A percentile compares a stretch with the other conserved stretches of the same genome.
These are phyloP conservation scores for Colletotrichum tanaceti DNA, from an alignment of 2,329 filamentous ascomycete genomes.

Conservation along the genomic window DNA sequence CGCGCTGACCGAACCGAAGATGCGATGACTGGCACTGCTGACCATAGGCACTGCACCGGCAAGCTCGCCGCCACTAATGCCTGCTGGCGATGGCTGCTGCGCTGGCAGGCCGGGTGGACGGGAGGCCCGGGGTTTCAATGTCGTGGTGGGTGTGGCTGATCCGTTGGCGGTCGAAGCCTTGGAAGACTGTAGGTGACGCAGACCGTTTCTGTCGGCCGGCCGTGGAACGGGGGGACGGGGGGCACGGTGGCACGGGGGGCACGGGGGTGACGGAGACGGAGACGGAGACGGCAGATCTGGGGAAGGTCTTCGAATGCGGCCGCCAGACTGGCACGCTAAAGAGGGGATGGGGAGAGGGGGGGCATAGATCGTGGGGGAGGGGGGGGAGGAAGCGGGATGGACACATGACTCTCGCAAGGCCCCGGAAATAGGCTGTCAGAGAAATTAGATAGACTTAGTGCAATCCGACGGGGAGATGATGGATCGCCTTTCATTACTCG, in stretches of 20 bases:
- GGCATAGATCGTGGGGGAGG: conserved; percentile 8
- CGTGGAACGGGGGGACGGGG: conserved; percentile 5
- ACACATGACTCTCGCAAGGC: conserved; percentile 18
- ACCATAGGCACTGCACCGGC: background rate
- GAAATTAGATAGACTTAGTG: conserved; percentile 10
- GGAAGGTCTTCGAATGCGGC: background rate
- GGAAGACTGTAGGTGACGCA: conserved; percentile 7
- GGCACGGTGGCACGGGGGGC: no score
- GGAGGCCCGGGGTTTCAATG: conserved; percentile 24
- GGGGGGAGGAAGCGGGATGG: background rate
- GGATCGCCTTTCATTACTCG: background rate
- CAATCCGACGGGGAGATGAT: background rate
- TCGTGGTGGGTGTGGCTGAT: conserved; percentile 23
- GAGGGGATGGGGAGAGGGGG: background rate
- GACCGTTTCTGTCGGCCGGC: conserved; percentile 24
- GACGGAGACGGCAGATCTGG: conserved; percentile 25
- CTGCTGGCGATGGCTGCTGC: conserved; percentile 17
- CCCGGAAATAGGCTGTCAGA: conserved; percentile 5
- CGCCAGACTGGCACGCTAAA: background rate
- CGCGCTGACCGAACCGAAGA: conserved; percentile 1
- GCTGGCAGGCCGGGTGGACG: conserved; percentile 24
- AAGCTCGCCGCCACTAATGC: background rate
- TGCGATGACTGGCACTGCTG: background rate
- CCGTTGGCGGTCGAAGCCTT: conserved; percentile 20
- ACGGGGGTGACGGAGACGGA: conserved; percentile 15